These are phyloP conservation scores for Raphanus raphanistrum DNA, from an alignment of 345 rosid species.

Conservation along the genomic window DNA sequence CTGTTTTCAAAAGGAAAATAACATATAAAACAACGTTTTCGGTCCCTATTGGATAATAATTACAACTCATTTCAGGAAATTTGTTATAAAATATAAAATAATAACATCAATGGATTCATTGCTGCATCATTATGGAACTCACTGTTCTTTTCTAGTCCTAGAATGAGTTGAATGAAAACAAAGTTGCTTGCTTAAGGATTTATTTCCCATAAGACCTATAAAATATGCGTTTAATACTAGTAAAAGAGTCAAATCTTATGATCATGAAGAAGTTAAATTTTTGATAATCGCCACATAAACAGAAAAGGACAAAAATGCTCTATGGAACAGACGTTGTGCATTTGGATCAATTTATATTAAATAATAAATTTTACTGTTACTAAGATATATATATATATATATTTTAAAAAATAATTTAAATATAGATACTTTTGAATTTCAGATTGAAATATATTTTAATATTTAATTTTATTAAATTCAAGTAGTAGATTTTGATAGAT, in stretches of 20 bases:
- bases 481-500: background rate
- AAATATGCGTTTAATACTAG: background rate
- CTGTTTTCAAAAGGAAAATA: too few relatives aligned
- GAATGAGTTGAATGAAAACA: background rate
- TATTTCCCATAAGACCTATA: background rate
- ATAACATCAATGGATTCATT: too few relatives aligned
- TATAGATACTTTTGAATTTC: background rate
- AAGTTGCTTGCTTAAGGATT: constrained; percentile 11
- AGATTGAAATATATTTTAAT: background rate
- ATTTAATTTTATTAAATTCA: too few relatives aligned
- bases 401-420: too few relatives aligned
- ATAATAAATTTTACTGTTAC: too few relatives aligned
- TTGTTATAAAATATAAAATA: background rate
- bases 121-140: background rate
- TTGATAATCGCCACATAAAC: background rate
- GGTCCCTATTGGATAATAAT: too few relatives aligned
- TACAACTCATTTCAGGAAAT: too few relatives aligned
- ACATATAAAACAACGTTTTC: too few relatives aligned
- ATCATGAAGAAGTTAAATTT: background rate
- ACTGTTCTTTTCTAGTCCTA: background rate
- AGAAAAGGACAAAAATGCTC: background rate
- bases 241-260: constrained; percentile 13
- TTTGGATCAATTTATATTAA: background rate
- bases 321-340: background rate
- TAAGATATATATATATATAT: too few relatives aligned